Base-by-base conservation (phyloP, 1,284 basidiomycete species). In the Trichosporon sp. region DNA sequence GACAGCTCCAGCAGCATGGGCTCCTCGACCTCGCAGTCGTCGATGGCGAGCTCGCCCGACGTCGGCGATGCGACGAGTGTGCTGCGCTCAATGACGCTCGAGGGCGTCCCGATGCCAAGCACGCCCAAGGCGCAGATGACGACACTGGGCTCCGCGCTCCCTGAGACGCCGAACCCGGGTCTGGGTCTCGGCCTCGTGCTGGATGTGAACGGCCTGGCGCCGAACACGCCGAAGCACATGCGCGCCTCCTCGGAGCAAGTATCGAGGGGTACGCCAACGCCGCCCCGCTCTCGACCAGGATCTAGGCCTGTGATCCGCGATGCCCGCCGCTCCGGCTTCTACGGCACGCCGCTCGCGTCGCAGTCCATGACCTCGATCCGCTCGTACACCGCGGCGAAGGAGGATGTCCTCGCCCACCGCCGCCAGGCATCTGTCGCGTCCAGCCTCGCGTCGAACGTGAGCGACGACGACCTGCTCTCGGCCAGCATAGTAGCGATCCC, bases 281-380 rank as follows among this genome's bases (percentile, higher is more conserved):
- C 57, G 3, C 60, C 61, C 66, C 64, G 57, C 63, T 68, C n/a
- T n/a, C n/a, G n/a, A n/a, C n/a, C n/a, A n/a, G n/a, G n/a, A n/a
- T n/a, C n/a, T n/a, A n/a, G n/a, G 64, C 62, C 74, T 8, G 74
- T 72, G 14, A 72, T 71, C 11, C 69, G 71, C 14, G 65, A 68
- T 44, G 75, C 74, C 33, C 73, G 76, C 68, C 69, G 77, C 31
- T 64, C 74, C n/a, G 72, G 74, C 29, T 73, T 77, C 58, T 78
- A 77, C 66, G 67, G 66, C 14, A 72, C 74, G 4, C 59, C 66
- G 9, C 44, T 31, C 58, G 54, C 34, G 21, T 37, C 21, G 36
- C 36, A n/a, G 56, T 25, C 16, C 19, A 37, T 40, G 56, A 61
- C 34, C 27, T 57, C 49, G 19, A 56, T 62, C 25, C 54, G 31